Evolutionary conservation across 2,329 filamentous ascomycete species (phyloP), one percentile per base, ranked within the genome.

Genomic region (Ramularia endophylla): DNA sequence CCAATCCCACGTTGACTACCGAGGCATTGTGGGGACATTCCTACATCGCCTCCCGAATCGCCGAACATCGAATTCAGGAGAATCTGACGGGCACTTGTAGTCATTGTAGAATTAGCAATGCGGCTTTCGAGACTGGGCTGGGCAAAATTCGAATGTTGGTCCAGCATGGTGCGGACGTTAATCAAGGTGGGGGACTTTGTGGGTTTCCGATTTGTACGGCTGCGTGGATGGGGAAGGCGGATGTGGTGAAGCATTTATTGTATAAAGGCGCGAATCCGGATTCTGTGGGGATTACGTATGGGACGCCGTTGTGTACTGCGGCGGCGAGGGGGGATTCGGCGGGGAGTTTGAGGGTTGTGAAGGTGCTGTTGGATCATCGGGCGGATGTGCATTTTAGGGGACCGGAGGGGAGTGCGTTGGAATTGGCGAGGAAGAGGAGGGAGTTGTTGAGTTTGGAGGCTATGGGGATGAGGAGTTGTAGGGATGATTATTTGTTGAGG

Each of bases 231-330:
- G 48, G 56, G 27, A 47, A 50, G 17, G 32, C 32, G n/a, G 50
- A 51, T 8, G 41, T 55, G 27, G 54, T 57, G 8, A 19, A 48
- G 12, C 36, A 52, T 5, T 49, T 62, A 8, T 42, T 61, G 18
- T 42, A 56, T 9, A 32, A 47, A 16, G 52, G 54, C 12, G 59
- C 58, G 4, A 32, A 39, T 57, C 13, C 6, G 22, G 48, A 56
- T 28, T 37, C 42, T 11, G 20, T 22, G 7, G 53, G 48, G 6
- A 43, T 44, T 5, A 47, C 43, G 34, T 48, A 54, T 32, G 54
- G 57, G 7, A 56, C 42, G 13, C 52, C 60, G 2, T 50, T 66
- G 7, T 53, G 55, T 16, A 48, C 48, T 16, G 61, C 63, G 5
- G 55, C 58, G 5, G 37, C 40, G 1, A 40, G 46, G 22, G 27